phyloP scores from a whole-genome alignment of 345 rosid genomes.

The Chamaenerion angustifolium region DNA sequence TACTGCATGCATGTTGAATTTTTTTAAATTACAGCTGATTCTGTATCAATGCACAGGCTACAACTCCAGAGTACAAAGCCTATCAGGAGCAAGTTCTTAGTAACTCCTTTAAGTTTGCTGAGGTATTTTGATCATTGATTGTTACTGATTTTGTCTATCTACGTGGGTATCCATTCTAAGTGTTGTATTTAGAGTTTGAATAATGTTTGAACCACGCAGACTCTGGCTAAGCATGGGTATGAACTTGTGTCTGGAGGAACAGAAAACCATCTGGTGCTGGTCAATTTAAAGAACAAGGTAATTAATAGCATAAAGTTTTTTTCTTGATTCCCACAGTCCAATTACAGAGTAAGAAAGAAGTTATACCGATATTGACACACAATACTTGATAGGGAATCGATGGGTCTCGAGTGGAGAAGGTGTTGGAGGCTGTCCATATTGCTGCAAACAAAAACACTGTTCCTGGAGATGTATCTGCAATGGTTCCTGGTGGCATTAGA shows the following conservation, averaged over 20 bases:
- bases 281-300: slow-evolving; percentile 88
- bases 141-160: neutral
- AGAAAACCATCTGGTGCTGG: slow-evolving; percentile 93
- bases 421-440: slow-evolving; percentile 92
- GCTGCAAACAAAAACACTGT: slow-evolving; percentile 99
- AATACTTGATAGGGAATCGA: slow-evolving; percentile 59
- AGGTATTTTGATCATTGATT: slow-evolving; percentile 27
- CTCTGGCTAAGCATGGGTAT: slow-evolving; percentile 49
- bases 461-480: slow-evolving; percentile 99
- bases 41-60: slow-evolving; percentile 37
- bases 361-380: neutral
- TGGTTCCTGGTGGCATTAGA: slow-evolving; percentile 99
- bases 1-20: too few relatives aligned
- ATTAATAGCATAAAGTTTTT: neutral
- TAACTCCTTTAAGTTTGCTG: slow-evolving; percentile 69
- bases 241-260: slow-evolving; percentile 98
- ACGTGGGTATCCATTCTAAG: neutral
- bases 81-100: slow-evolving; percentile 96
- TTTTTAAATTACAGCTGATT: neutral
- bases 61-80: slow-evolving; percentile 87
- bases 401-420: slow-evolving; percentile 96
- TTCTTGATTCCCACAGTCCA: too few relatives aligned
- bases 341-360: too few relatives aligned
- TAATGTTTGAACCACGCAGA: slow-evolving; percentile 23
- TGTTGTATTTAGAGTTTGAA: neutral